Percentiles rank a stretch among this genome's conserved stretches.
Conservation (phyloP, 768 basidiomycete genomes). For the Panus rudis region DNA sequence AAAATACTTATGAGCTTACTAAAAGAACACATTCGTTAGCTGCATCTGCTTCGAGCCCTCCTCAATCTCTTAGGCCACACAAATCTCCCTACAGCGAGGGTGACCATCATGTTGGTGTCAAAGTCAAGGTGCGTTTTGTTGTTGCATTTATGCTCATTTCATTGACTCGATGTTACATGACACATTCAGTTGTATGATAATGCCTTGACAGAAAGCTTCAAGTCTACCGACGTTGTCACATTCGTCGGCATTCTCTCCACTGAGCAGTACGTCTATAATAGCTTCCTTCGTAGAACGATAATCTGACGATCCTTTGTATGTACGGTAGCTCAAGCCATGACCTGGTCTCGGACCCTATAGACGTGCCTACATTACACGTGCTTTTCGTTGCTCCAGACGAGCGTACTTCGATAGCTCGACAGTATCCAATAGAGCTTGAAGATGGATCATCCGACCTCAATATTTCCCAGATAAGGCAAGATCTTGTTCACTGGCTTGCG, state of each 20-base stretch:
- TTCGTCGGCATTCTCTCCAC: conserved; percentile 70
- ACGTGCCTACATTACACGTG: conserved; percentile 65
- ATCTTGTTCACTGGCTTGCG: conserved; percentile 70
- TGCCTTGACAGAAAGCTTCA: conserved; percentile 36
- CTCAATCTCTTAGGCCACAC: conserved; percentile 33
- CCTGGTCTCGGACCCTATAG: conserved; percentile 22
- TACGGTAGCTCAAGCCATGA: too few species aligned
- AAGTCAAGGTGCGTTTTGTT: conserved; percentile 54
- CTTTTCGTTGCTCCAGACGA: conserved; percentile 44
- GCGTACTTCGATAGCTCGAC: conserved; percentile 31
- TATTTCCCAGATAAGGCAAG: conserved; percentile 33
- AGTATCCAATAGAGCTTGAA: conserved; percentile 26
- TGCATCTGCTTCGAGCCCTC: background rate
- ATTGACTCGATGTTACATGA: background rate
- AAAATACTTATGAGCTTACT: background rate
- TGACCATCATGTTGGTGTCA: conserved; percentile 55
- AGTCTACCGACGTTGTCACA: conserved; percentile 53
- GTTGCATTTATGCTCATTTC: background rate
- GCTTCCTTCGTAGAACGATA: too few species aligned
- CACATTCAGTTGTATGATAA: conserved; percentile 52
- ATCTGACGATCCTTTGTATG: too few species aligned
- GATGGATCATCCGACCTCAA: conserved; percentile 9
- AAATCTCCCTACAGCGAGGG: conserved; percentile 61
- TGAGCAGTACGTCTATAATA: conserved; percentile 50
- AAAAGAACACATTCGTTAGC: background rate